These are phyloP conservation scores for Cokeromyces recurvatus DNA, from an alignment of 371 early-diverging fungal genomes.

Conservation along the genomic window DNA sequence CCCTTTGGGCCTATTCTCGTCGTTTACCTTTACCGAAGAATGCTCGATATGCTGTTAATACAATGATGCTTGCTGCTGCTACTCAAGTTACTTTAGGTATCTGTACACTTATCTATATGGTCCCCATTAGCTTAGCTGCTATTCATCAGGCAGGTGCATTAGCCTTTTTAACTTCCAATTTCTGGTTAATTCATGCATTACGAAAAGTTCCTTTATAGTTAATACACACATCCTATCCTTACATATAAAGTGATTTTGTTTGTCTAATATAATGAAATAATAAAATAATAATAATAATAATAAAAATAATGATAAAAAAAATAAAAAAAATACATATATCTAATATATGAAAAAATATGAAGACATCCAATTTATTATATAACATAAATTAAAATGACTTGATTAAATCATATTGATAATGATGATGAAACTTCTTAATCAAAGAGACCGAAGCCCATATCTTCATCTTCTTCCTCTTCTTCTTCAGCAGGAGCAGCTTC, in stretches of 20 bases:
- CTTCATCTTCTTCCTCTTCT: constrained; percentile 56
- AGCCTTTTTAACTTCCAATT: constrained; percentile 71
- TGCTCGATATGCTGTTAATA: constrained; percentile 60
- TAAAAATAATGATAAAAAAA: too few species aligned
- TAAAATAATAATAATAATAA: too few species aligned
- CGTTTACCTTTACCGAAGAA: constrained; percentile 67
- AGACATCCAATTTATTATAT: too few species aligned
- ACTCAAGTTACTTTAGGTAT: constrained; percentile 89
- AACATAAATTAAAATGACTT: too few species aligned
- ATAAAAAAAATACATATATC: too few species aligned
- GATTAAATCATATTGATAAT: too few species aligned
- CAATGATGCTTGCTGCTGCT: constrained; percentile 66
- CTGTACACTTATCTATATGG: constrained; percentile 84
- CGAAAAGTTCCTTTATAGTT: constrained; percentile 53
- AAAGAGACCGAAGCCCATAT: constrained; percentile 38
- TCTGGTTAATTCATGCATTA: constrained; percentile 78
- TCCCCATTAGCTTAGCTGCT: constrained; percentile 88
- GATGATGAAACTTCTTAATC: constrained; percentile 12
- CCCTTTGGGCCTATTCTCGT: constrained; percentile 71
- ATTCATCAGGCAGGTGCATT: constrained; percentile 94
- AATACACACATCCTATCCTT: too few species aligned
- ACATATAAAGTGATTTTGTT: too few species aligned
- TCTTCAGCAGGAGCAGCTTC: constrained; percentile 45
- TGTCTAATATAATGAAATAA: too few species aligned
- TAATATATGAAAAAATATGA: too few species aligned